Base-by-base conservation (phyloP, 2,329 filamentous ascomycete genomes). In the Aspergillus pseudoterreus region DNA sequence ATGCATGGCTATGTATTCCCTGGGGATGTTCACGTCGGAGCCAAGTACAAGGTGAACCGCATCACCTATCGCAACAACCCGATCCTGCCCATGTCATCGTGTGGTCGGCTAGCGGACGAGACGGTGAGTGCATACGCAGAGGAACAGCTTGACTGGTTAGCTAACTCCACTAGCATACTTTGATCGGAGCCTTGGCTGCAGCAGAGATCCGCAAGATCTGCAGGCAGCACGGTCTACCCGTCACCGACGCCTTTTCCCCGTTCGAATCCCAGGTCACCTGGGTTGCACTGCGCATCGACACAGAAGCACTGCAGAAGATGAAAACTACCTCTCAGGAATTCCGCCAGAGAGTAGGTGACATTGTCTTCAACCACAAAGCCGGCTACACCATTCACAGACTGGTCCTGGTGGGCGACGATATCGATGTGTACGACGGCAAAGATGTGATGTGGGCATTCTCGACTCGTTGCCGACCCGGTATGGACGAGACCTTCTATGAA, bases 201-300 rank as follows among this genome's bases (percentile, higher is more conserved):
- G 75, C 74, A 2, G 71, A 78, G 51, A 73, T 79, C 8, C 61
- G 64, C 5, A 58, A 67, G 3, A 52, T 74, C 15, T 71, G 62
- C 45, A 66, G 73, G 52, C 57, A 64, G 10, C 54, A 65, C 6
- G 67, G 63, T 1, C 63, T 80, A 2, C 77, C 78, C 0, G 65
- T 80, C 47, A 72, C 57, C 3, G 72, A 78, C 11, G 70, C 71
- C 1, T 76, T 72, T 54, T 55, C 75, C 0, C 75, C 75, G 0
- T 75, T 77, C 45, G 74, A 78, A 52, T 69, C 74, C 0, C 74
- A 78, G 50, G 76, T 75, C 0, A 79, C 72, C 0, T 81, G 78
- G 78, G 69, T 70, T 0, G 76, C 67, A 0, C 57, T 86, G 59
- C 77, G 83, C 52, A 77, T 84, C 19, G 82, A 86, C 61, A 80